phyloP scores from a whole-genome alignment of 78 protist genomes.

The Pelomyxa schiedti region DNA sequence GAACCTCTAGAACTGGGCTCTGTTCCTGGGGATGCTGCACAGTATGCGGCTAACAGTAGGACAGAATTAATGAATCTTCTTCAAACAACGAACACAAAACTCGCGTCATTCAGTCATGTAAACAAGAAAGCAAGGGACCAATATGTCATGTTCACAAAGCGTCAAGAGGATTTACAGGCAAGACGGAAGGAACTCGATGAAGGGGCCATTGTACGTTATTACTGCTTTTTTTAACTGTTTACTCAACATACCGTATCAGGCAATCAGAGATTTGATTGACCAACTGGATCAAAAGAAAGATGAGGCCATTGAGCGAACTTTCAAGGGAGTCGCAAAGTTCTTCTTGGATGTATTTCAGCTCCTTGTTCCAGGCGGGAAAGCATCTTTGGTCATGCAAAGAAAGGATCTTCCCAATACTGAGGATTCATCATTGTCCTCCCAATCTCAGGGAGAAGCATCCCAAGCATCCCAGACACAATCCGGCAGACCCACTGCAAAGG shows the following conservation, averaged over 20 bases:
- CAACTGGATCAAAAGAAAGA: slow-evolving; percentile 73
- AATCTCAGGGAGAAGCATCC: not conserved
- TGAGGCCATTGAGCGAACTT: slow-evolving; percentile 69
- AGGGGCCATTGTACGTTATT: slow-evolving; percentile 18
- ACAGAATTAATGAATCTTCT: too few species aligned
- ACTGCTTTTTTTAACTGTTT: too few species aligned
- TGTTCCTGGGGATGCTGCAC: too few species aligned
- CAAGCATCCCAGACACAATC: slow-evolving; percentile 4
- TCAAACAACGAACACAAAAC: slow-evolving; percentile 12
- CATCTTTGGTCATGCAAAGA: slow-evolving; percentile 22
- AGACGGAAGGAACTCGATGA: slow-evolving; percentile 37
- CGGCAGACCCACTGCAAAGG: not conserved
- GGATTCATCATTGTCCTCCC: not conserved
- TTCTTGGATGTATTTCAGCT: slow-evolving; percentile 56
- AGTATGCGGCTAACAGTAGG: too few species aligned
- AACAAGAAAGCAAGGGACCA: slow-evolving; percentile 91
- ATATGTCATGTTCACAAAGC: slow-evolving; percentile 33
- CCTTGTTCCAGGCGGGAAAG: slow-evolving; percentile 69
- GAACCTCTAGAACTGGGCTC: too few species aligned
- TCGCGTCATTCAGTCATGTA: slow-evolving; percentile 57
- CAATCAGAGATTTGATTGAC: slow-evolving; percentile 53
- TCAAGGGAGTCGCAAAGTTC: slow-evolving; percentile 38
- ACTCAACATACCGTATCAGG: not conserved
- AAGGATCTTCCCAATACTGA: not conserved
- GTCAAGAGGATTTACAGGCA: slow-evolving; percentile 25